A percentile compares a stretch with the other conserved stretches of the same genome.
Evolutionary conservation across 495 filamentous ascomycete species (phyloP).

Genomic region (Podospora pseudopauciseta): DNA sequence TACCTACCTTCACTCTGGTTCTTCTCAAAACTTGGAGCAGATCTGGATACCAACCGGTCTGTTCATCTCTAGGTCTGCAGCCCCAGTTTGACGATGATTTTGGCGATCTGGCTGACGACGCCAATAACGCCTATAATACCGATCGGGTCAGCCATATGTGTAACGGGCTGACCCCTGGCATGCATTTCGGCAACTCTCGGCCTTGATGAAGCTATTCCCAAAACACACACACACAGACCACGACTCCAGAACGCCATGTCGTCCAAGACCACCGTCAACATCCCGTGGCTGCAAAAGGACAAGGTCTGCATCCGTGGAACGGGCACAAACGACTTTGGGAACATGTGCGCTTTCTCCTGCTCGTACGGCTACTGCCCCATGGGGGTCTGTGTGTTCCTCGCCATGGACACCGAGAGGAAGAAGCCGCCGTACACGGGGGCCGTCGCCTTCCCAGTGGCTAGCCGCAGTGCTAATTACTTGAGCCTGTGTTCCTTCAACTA

Average conservation of each 20-base stretch:
- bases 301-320: not conserved
- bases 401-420: slow-evolving; percentile 1
- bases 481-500: slow-evolving; percentile 18
- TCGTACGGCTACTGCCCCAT: slow-evolving; percentile 6
- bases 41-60: no score
- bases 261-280: not conserved
- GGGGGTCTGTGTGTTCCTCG: not conserved
- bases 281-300: not conserved
- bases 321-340: slow-evolving; percentile 9
- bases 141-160: no score
- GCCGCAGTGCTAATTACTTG: slow-evolving; percentile 8
- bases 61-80: no score
- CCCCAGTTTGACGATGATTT: no score
- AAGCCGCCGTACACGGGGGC: not conserved
- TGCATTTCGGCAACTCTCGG: no score
- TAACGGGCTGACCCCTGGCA: no score
- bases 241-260: not conserved
- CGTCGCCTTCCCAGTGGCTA: not conserved
- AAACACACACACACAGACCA: no score
- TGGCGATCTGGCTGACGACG: no score
- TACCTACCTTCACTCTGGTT: no score
- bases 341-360: slow-evolving; percentile 12
- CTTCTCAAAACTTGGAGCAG: not conserved
- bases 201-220: no score
- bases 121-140: no score